Percentiles rank a stretch among this genome's conserved stretches.
These are phyloP conservation scores for Erigeron philadelphicus DNA, from an alignment of 140 eudicot species.

Conservation along the genomic window DNA sequence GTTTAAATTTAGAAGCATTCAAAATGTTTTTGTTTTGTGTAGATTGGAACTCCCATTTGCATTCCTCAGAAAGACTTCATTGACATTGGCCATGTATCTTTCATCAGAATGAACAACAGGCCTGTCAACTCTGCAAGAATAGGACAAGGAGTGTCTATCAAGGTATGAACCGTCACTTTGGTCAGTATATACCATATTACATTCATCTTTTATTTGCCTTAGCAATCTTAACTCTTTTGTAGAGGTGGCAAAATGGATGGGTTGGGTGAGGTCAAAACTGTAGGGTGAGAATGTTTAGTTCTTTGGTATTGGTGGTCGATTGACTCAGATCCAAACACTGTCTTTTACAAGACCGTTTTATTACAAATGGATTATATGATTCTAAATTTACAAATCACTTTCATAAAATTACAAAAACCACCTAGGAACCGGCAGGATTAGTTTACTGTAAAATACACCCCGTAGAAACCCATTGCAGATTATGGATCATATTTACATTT, in stretches of 20 bases:
- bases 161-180: neutral
- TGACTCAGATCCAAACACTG: neutral
- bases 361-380: neutral
- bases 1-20: no score
- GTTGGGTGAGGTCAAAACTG: neutral
- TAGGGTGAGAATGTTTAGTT: neutral
- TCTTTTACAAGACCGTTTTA: neutral
- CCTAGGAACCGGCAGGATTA: no score
- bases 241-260: neutral
- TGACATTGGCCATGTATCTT: constrained; percentile 77
- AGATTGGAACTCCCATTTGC: constrained; percentile 92
- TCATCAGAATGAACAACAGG: constrained; percentile 12
- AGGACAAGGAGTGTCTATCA: neutral
- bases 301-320: neutral
- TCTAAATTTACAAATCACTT: neutral
- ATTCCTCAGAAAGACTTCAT: constrained; percentile 61
- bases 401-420: neutral
- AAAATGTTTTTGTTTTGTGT: neutral
- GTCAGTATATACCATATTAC: neutral
- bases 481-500: neutral
- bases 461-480: neutral
- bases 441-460: no score
- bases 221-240: neutral
- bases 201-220: neutral
- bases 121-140: neutral